Evolutionary conservation across 2,329 filamentous ascomycete species (phyloP).

Genomic region (Botrytis squamosa): DNA sequence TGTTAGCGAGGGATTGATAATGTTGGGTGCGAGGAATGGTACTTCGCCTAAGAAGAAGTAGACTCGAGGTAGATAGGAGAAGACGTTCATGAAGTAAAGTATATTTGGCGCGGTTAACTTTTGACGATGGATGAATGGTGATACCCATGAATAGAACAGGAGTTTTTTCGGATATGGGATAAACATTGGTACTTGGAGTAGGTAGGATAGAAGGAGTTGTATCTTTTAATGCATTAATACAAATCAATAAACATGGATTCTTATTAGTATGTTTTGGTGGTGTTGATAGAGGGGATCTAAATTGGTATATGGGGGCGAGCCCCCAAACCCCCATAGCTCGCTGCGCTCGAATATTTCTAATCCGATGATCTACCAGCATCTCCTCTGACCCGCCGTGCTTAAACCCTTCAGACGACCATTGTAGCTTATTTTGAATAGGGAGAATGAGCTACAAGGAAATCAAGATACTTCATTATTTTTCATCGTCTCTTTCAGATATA

Average conservation of each 20-base stretch:
- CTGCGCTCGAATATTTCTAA: neutral
- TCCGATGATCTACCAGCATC: neutral
- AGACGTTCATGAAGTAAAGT: slow-evolving; percentile 3
- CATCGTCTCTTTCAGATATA: neutral
- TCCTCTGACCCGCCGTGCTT: neutral
- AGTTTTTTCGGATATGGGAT: neutral
- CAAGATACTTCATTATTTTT: neutral
- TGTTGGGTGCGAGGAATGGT: slow-evolving; percentile 41
- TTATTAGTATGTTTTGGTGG: neutral
- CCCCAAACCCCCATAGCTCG: neutral
- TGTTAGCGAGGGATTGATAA: slow-evolving; percentile 52
- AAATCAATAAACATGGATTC: neutral
- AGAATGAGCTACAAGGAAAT: neutral
- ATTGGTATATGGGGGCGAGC: neutral
- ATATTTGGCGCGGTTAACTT: neutral
- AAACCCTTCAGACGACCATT: neutral
- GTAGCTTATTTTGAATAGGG: neutral
- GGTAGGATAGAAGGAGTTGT: neutral
- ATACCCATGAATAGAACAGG: slow-evolving; percentile 23
- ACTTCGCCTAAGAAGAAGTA: slow-evolving; percentile 6
- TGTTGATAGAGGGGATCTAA: neutral
- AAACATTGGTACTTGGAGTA: neutral
- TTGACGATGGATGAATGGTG: slow-evolving; percentile 17
- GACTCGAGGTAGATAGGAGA: neutral
- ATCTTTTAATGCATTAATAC: neutral